Evolutionary conservation across 805 yeast species (phyloP).

Genomic region (Torulaspora gathmanii): DNA sequence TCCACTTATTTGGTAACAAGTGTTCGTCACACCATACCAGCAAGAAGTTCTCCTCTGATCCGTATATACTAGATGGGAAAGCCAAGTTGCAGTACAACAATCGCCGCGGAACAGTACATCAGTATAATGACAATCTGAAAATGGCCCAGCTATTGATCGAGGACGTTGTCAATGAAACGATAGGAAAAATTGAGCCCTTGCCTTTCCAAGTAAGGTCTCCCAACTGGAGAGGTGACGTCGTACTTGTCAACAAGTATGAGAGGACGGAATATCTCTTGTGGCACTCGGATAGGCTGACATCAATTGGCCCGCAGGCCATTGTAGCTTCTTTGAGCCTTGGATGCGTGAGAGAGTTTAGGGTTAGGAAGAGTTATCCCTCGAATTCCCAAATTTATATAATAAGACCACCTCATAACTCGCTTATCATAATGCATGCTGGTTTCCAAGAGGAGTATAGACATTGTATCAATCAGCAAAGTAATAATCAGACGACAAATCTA

Average conservation of each 20-base stretch:
- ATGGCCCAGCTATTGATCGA: slow-evolving; percentile 40
- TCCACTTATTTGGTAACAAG: slow-evolving; percentile 57
- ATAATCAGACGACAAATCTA: slow-evolving; percentile 34
- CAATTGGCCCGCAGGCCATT: slow-evolving; percentile 65
- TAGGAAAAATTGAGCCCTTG: slow-evolving; percentile 33
- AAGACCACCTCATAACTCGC: slow-evolving; percentile 62
- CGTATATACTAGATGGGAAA: slow-evolving; percentile 10
- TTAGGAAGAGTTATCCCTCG: slow-evolving; percentile 41
- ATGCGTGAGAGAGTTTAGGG: slow-evolving; percentile 60
- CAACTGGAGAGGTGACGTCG: slow-evolving; percentile 51
- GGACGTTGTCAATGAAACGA: slow-evolving; percentile 39
- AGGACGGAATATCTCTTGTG: slow-evolving; percentile 55
- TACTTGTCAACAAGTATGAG: slow-evolving; percentile 54
- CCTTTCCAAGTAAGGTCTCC: slow-evolving; percentile 38
- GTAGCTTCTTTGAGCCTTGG: slow-evolving; percentile 70
- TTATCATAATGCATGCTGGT: slow-evolving; percentile 71
- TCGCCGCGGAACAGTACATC: slow-evolving; percentile 22
- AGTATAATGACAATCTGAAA: slow-evolving; percentile 41
- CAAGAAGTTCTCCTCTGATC: slow-evolving; percentile 33
- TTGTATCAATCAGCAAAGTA: slow-evolving; percentile 40
- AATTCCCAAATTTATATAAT: slow-evolving; percentile 36
- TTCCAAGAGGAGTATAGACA: slow-evolving; percentile 76
- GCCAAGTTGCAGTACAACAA: slow-evolving; percentile 38
- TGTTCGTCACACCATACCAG: slow-evolving; percentile 57
- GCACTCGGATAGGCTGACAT: slow-evolving; percentile 71